Evolutionary conservation across 805 yeast species (phyloP).

Genomic region (Starmerella davenportii): DNA sequence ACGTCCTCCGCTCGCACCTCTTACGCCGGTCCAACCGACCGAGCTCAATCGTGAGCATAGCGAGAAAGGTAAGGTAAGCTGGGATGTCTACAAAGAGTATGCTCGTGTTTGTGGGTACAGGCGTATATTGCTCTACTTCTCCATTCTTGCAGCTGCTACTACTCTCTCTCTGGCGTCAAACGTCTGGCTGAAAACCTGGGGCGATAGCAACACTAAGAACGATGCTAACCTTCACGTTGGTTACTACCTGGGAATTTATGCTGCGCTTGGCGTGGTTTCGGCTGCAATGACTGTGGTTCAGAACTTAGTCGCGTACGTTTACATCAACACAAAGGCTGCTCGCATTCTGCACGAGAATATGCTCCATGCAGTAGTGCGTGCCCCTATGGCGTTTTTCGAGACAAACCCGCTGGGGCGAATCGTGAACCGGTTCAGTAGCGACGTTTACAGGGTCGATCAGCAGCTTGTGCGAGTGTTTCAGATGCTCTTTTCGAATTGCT

Average conservation of each 20-base stretch:
- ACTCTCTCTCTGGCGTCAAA: constrained; percentile 47
- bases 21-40: constrained; percentile 20
- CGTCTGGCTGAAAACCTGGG: constrained; percentile 95
- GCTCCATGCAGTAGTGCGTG: constrained; percentile 56
- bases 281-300: constrained; percentile 46
- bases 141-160: constrained; percentile 40
- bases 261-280: constrained; percentile 51
- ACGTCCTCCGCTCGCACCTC: constrained; percentile 49
- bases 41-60: constrained; percentile 44
- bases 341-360: constrained; percentile 47
- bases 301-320: constrained; percentile 29
- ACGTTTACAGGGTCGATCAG: constrained; percentile 76
- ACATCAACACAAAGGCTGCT: constrained; percentile 56
- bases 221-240: constrained; percentile 60
- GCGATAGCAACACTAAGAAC: constrained; percentile 58
- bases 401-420: constrained; percentile 90
- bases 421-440: constrained; percentile 76
- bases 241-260: constrained; percentile 57
- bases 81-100: constrained; percentile 66
- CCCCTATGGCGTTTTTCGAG: constrained; percentile 90
- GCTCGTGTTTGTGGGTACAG: constrained; percentile 70
- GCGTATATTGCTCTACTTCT: constrained; percentile 41
- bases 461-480: constrained; percentile 27
- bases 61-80: constrained; percentile 86
- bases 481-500: constrained; percentile 24